These are phyloP conservation scores for Aegilops longissima DNA, from an alignment of 176 grass and related monocot species.

Conservation along the genomic window DNA sequence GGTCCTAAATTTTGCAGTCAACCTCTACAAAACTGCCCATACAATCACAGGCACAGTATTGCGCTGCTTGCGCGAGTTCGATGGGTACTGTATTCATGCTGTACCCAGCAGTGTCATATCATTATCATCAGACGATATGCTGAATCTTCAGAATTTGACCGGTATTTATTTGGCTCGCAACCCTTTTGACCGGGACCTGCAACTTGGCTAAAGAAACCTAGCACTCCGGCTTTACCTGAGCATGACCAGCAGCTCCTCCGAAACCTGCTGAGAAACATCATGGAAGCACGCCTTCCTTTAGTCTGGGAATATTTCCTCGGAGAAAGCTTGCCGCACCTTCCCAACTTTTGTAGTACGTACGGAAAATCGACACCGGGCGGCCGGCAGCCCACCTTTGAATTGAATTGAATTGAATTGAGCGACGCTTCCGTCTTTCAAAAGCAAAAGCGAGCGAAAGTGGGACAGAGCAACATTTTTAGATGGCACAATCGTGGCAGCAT, in stretches of 20 bases:
- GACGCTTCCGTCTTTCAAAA: constrained; percentile 5
- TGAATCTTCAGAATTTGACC: constrained; percentile 1
- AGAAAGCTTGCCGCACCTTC: background rate
- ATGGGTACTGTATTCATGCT: background rate
- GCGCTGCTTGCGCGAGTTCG: background rate
- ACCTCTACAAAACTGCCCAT: background rate
- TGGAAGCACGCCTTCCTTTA: background rate
- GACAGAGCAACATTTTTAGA: background rate
- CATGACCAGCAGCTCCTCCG: background rate
- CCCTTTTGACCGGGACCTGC: constrained; percentile 27
- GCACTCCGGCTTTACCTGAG: background rate
- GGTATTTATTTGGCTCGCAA: constrained; percentile 4
- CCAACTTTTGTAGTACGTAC: background rate
- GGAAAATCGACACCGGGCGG: background rate
- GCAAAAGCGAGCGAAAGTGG: too few species aligned
- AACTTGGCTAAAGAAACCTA: constrained; percentile 3
- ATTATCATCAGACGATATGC: background rate
- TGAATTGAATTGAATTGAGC: constrained; percentile 31
- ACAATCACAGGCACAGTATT: background rate
- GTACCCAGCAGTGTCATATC: too few species aligned
- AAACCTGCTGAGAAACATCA: background rate
- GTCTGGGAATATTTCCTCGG: background rate
- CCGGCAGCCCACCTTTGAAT: constrained; percentile 20
- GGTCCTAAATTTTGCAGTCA: background rate
- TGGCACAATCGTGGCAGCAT: background rate